A percentile compares a stretch with the other conserved stretches of the same genome.
Conservation (phyloP, 176 grass and related monocot genomes). For the Oryza brachyantha region DNA sequence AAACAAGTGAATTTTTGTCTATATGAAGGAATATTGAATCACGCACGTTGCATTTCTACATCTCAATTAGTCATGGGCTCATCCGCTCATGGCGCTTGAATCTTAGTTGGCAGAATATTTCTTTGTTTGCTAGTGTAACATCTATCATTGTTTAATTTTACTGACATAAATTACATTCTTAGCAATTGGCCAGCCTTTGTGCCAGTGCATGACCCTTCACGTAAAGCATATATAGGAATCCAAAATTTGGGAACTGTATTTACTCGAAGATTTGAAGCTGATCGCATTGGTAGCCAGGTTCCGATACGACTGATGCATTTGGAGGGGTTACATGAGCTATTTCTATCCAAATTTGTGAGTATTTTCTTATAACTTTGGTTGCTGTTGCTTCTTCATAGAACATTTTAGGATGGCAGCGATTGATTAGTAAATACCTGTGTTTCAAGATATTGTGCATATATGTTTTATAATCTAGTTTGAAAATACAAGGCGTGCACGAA, state of each 20-base stretch:
- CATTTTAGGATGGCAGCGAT: neutral
- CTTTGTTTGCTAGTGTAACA: neutral
- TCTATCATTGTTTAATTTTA: conserved; percentile 13
- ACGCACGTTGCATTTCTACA: conserved; percentile 2
- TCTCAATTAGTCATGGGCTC: neutral
- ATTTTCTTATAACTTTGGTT: neutral
- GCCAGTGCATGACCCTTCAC: conserved; percentile 88
- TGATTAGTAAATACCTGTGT: neutral
- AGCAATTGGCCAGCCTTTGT: conserved; percentile 99
- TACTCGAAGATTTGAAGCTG: conserved; percentile 97
- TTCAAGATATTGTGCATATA: neutral
- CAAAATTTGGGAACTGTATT: conserved; percentile 92
- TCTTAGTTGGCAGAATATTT: conserved; percentile 17
- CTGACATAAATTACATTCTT: conserved; percentile 39
- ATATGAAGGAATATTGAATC: neutral
- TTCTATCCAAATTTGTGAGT: conserved; percentile 98
- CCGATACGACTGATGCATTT: conserved; percentile 93
- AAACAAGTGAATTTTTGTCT: neutral
- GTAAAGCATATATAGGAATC: conserved; percentile 92
- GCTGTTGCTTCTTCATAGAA: neutral
- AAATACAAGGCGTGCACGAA: neutral
- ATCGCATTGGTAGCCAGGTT: conserved; percentile 92
- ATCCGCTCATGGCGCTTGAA: neutral
- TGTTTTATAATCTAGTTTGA: neutral
- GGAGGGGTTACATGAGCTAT: conserved; percentile 95